Percentiles rank a stretch among this genome's conserved stretches.
Evolutionary conservation across 495 filamentous ascomycete species (phyloP).

Genomic region (Penicillium chermesinum): DNA sequence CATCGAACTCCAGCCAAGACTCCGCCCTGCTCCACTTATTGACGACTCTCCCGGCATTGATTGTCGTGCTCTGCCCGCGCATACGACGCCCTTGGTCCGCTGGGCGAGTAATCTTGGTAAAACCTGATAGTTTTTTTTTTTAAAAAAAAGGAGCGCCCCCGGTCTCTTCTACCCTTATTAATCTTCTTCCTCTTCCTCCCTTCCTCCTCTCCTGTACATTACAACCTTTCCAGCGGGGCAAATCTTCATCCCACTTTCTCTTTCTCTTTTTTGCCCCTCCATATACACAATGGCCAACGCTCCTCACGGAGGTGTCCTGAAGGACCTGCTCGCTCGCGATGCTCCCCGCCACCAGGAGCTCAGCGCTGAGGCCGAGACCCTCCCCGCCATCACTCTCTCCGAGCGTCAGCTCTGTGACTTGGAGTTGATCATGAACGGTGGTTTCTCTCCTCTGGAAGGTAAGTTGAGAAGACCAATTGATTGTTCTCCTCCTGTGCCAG

Average conservation of each 20-base stretch:
- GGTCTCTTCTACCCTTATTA: not conserved
- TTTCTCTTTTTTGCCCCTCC: conserved; percentile 5
- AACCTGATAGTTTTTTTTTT: not conserved
- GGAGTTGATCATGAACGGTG: conserved; percentile 91
- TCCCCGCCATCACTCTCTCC: conserved; percentile 77
- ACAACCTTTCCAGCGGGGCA: conserved; percentile 1
- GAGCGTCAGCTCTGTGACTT: conserved; percentile 97
- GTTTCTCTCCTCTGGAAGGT: conserved; percentile 97
- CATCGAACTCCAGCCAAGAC: conserved; percentile 16
- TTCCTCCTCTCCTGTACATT: conserved; percentile 9
- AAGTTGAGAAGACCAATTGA: conserved; percentile 33
- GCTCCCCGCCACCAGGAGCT: conserved; percentile 70
- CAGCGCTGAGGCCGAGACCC: conserved; percentile 72
- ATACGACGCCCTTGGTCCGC: no score
- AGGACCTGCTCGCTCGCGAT: conserved; percentile 94
- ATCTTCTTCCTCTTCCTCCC: conserved; percentile 7
- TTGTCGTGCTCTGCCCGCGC: conserved; percentile 1
- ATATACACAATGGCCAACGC: conserved; percentile 60
- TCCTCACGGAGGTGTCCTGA: conserved; percentile 94
- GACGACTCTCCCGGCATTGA: conserved; percentile 19
- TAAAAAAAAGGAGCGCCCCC: no score
- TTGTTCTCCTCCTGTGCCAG: no score
- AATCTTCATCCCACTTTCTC: conserved; percentile 5
- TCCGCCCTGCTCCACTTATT: conserved; percentile 20
- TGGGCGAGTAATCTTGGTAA: no score